Percentiles rank a stretch among this genome's conserved stretches.
Conservation (phyloP, 441 rosid species). For the Syzygium malaccense region DNA sequence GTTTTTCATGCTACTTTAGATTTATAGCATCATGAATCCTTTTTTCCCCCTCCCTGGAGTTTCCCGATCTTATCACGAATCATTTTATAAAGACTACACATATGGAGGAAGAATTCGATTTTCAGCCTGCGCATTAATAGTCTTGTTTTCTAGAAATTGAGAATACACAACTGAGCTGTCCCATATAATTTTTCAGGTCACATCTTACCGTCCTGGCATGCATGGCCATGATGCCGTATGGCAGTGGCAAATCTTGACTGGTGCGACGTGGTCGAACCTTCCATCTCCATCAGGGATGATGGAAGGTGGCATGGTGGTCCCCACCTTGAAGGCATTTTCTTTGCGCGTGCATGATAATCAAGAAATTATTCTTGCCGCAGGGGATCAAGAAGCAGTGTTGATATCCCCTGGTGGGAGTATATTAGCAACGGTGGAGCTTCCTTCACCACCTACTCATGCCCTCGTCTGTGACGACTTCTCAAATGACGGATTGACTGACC, state of each 20-base stretch:
- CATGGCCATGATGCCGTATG: slow-evolving; percentile 90
- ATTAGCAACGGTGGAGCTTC: slow-evolving; percentile 66
- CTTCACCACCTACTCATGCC: slow-evolving; percentile 86
- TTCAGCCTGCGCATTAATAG: background rate
- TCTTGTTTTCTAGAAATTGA: background rate
- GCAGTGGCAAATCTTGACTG: slow-evolving; percentile 92
- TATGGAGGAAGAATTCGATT: background rate
- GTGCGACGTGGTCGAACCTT: slow-evolving; percentile 93
- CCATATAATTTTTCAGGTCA: slow-evolving; percentile 47
- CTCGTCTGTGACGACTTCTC: slow-evolving; percentile 86
- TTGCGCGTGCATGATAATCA: slow-evolving; percentile 70
- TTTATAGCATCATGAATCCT: background rate
- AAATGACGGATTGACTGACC: slow-evolving; percentile 81
- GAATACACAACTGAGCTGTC: background rate
- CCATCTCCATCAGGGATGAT: slow-evolving; percentile 90
- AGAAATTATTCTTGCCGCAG: slow-evolving; percentile 89
- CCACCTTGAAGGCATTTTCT: slow-evolving; percentile 75
- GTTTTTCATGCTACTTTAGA: background rate
- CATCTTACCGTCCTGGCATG: slow-evolving; percentile 78
- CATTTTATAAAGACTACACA: background rate
- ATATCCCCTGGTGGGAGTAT: slow-evolving; percentile 85
- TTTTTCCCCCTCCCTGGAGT: background rate
- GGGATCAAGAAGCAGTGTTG: slow-evolving; percentile 83
- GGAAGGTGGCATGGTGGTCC: slow-evolving; percentile 71
- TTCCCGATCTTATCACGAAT: background rate